Evolutionary conservation across 1,139 yeast genomes (phyloP), one percentile per base, ranked within the genome.

Genomic region (Yamadazyma atmosphaerica): DNA sequence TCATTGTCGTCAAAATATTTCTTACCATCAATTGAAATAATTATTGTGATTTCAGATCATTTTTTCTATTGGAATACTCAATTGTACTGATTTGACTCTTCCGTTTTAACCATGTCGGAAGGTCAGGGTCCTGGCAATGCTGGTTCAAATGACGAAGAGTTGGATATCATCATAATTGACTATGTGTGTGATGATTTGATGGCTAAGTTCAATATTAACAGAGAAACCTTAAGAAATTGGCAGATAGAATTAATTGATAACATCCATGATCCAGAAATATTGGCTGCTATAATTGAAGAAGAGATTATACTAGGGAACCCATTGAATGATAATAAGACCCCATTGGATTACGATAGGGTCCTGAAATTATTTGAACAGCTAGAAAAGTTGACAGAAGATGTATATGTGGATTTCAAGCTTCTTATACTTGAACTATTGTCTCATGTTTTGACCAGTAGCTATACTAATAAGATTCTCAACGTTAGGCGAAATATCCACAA

Each of bases 181-280:
- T 45, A 38, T 34, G 35, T 63, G 11, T 60, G 70, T 47, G 55
- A 54, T 15, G 41, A 46, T 4, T 52, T 61, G 6, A 50, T 65
- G 30, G 54, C 62, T 7, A 51, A 52, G 28, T 56, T 51, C 39
- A 45, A 52, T n/a, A 45, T 70, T 34, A 61, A 70, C 41, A 45
- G 44, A 29, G 63, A 57, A 3, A 43, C 60, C 11, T 51, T 71
- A 11, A 27, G 41, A 36, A 61, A 63, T 42, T 71, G 76, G 76
- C 68, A 66, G 42, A 51, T 64, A 4, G 75, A 69, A 34, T 44
- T 69, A 25, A 40, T 50, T 5, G 71, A 63, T 33, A 45, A 44
- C 27, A 34, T 55, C 5, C 43, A 49, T 21, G 60, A 59, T 38
- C 44, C 46, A 8, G 43, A 47, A 16, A 39, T 46, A 9, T 49